phyloP scores from a whole-genome alignment of 202 grass and related monocot genomes.

The Setaria viridis region DNA sequence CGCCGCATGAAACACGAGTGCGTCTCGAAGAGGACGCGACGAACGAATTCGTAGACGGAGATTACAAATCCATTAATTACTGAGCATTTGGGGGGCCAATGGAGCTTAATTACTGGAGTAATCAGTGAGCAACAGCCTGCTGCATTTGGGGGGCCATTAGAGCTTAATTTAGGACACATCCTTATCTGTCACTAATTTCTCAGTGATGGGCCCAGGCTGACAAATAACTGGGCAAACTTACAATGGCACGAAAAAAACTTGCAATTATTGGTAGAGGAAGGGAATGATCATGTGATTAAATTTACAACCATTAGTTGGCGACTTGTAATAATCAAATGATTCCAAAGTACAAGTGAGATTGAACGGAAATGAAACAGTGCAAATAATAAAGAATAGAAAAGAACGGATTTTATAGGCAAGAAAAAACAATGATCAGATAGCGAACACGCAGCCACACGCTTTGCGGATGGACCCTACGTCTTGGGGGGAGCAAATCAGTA shows the following conservation, averaged over 20 bases:
- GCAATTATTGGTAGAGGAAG: no score
- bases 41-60: background rate
- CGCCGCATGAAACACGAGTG: slow-evolving; percentile 2
- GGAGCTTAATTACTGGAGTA: background rate
- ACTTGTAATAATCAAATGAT: background rate
- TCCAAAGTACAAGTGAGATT: background rate
- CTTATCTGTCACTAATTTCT: background rate
- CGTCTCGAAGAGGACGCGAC: background rate
- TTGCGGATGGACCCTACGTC: background rate
- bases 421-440: background rate
- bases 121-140: background rate
- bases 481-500: background rate
- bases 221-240: background rate
- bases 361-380: background rate
- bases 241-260: background rate
- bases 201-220: background rate
- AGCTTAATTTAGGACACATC: background rate
- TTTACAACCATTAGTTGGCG: background rate
- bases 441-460: background rate
- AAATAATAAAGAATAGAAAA: background rate
- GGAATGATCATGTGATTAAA: no score
- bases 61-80: background rate
- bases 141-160: background rate
- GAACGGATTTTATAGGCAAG: background rate
- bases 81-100: background rate